Evolutionary conservation across 1,139 yeast genomes (phyloP), one percentile per base, ranked within the genome.

Genomic region (Blastobotrys buckinghamii): DNA sequence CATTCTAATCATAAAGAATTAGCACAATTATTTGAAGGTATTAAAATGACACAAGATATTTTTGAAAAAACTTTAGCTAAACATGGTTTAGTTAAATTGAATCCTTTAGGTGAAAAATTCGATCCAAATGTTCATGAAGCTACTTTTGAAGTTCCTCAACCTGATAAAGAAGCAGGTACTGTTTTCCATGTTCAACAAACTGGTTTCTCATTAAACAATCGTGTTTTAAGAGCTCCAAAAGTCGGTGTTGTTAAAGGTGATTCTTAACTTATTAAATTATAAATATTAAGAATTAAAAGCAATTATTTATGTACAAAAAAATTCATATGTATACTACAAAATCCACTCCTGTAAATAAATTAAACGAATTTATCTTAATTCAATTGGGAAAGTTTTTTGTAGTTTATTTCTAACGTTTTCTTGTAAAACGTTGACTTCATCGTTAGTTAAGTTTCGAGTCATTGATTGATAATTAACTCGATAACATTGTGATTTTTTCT

Each of bases 91-190:
- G 77, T 73, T 57, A 87, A 86, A 70, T 76, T 88, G 53, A 82
- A 87, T 62, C 96, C 97, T 39, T 57, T 86, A 47, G 96, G 92
- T 55, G 87, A 89, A 68, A 76, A 71, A 56, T 90, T 90, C 61
- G 95, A 90, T 66, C 97, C 97, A 53, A 88, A 90, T 68, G 75
- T 75, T 61, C 97, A 90, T 67, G 97, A 90, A 70, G 97, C 97
- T 48, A 81, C 94, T 40, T 90, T 88, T 68, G 95, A 89, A 73
- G 73, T 86, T 48, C 86, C 92, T 39, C 88, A 85, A 63, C 88
- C 94, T 44, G 95, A 81, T 62, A 87, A 88, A 68, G 92, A 85
- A 68, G 87, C 97, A 35, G 96, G 96, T 52, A 84, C 96, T 34
- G 87, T 90, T 50, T 86, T 89, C 81, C 89, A 81, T 62, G 96